phyloP scores from a whole-genome alignment of 2,329 filamentous ascomycete genomes.

The Celoporthe dispersa region DNA sequence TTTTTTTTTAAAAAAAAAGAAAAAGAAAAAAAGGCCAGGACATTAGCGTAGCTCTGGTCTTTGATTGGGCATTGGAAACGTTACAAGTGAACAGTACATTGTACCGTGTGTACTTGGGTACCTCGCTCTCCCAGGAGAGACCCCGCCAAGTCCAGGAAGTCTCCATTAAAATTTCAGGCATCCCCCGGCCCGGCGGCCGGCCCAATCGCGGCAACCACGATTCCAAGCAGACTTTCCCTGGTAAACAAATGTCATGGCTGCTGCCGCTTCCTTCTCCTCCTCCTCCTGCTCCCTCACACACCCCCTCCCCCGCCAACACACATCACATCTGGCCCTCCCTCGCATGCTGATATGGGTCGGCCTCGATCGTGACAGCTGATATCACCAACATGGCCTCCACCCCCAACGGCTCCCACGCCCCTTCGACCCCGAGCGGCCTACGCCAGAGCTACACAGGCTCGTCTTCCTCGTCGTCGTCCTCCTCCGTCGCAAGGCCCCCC shows the following conservation, averaged over 20 bases:
- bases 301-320: too few species aligned
- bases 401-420: slow-evolving; percentile 39
- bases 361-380: not conserved
- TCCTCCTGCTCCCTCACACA: too few species aligned
- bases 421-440: slow-evolving; percentile 50
- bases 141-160: not conserved
- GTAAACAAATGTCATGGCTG: not conserved
- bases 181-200: slow-evolving; percentile 1
- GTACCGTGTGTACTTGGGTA: too few species aligned
- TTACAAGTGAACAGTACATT: too few species aligned
- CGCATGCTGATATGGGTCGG: not conserved
- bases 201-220: slow-evolving; percentile 9
- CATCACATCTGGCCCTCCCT: not conserved
- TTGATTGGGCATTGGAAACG: too few species aligned
- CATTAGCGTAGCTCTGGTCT: too few species aligned
- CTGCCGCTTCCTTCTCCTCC: not conserved
- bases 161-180: not conserved
- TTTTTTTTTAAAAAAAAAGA: too few species aligned
- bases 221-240: not conserved
- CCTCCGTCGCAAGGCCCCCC: slow-evolving; percentile 26
- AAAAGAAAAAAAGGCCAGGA: too few species aligned
- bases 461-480: slow-evolving; percentile 7
- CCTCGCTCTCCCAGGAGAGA: too few species aligned
- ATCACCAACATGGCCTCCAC: slow-evolving; percentile 17
- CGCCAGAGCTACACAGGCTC: slow-evolving; percentile 48